Conservation (phyloP, 768 basidiomycete species). For the Mycena sanguinolenta region DNA sequence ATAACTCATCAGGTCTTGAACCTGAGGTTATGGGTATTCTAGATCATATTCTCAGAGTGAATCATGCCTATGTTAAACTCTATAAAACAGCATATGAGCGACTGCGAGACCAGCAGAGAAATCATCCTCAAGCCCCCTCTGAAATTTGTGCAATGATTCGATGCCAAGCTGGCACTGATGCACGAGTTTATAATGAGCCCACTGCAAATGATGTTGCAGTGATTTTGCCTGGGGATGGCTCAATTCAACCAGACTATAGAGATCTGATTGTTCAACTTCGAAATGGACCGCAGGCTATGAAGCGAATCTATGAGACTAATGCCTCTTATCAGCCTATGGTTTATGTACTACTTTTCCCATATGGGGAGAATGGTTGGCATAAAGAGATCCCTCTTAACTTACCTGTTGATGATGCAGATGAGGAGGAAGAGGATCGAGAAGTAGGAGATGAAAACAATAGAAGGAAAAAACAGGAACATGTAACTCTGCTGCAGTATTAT, state of each 20-base stretch:
- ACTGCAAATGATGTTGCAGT: constrained; percentile 55
- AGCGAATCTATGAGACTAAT: constrained; percentile 42
- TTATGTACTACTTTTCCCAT: constrained; percentile 47
- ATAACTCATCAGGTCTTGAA: constrained; percentile 4
- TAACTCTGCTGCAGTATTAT: constrained; percentile 42
- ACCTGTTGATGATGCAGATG: not conserved
- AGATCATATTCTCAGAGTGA: not conserved
- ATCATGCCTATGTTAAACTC: constrained; percentile 6
- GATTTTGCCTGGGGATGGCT: constrained; percentile 48
- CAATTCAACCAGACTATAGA: constrained; percentile 22
- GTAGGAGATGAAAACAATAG: not conserved
- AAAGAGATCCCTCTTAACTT: constrained; percentile 32
- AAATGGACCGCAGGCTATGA: constrained; percentile 31
- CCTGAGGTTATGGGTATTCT: constrained; percentile 36
- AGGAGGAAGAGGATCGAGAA: not conserved
- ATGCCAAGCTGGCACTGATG: constrained; percentile 40
- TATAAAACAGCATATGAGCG: constrained; percentile 15
- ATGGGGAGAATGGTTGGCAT: constrained; percentile 55
- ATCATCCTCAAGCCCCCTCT: constrained; percentile 32
- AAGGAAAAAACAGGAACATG: constrained; percentile 4
- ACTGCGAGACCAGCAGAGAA: constrained; percentile 37
- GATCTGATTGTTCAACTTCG: constrained; percentile 48
- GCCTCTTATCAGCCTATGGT: constrained; percentile 48
- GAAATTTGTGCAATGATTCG: constrained; percentile 15
- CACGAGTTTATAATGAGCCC: constrained; percentile 53